Conservation (phyloP, 176 grass and related monocot genomes). For the Oryza glumipatula region DNA sequence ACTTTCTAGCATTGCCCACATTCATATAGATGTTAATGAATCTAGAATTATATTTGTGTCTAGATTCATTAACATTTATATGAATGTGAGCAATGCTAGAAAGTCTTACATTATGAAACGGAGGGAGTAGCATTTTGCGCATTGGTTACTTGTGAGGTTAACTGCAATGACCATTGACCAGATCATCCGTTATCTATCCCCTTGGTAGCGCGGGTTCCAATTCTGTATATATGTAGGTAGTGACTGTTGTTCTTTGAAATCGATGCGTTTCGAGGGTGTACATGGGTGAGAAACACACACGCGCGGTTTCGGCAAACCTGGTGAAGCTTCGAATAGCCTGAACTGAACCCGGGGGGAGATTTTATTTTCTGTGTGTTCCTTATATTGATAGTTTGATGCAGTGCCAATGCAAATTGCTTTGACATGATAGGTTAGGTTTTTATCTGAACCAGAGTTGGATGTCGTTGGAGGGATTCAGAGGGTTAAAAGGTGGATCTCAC, state of each 20-base stretch:
- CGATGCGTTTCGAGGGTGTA: neutral
- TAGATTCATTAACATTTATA: no score
- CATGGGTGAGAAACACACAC: neutral
- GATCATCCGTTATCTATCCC: neutral
- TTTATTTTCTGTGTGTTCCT: neutral
- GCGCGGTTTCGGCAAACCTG: neutral
- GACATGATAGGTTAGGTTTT: neutral
- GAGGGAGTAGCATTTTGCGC: neutral
- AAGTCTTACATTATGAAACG: no score
- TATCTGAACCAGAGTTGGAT: neutral
- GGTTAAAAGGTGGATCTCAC: neutral
- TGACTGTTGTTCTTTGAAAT: conserved; percentile 1
- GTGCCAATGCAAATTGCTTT: neutral
- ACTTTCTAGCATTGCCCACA: no score
- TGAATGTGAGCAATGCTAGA: no score
- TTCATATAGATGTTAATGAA: no score
- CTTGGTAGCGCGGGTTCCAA: neutral
- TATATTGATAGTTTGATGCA: neutral
- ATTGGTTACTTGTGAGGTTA: neutral
- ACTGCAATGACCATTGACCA: neutral
- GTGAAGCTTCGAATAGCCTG: neutral
- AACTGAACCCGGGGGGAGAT: neutral
- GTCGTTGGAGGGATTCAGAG: neutral
- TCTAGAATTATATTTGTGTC: no score
- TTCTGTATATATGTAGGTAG: neutral